Evolutionary conservation across 139 green algal species (phyloP).

Genomic region (Micractinium sp.): DNA sequence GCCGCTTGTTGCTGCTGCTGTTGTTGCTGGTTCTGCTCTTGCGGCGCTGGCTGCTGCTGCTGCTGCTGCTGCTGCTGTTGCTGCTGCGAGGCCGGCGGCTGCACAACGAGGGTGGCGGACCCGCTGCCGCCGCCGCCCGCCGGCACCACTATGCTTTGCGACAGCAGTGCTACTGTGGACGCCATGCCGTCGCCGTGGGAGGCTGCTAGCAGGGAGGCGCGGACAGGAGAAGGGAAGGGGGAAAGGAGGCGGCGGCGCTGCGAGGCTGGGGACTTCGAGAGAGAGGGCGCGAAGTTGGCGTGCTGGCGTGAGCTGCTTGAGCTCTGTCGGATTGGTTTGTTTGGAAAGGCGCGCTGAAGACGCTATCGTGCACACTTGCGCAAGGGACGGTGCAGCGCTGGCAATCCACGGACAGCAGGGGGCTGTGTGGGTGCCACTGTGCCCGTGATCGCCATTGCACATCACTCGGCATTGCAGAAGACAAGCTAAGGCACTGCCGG

Average conservation of each 20-base stretch:
- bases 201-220: not conserved
- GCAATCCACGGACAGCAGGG: too few relatives aligned
- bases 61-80: not conserved
- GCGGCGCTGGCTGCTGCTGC: not conserved
- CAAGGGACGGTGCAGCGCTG: too few relatives aligned
- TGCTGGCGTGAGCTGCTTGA: not conserved
- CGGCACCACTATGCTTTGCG: constrained; percentile 15
- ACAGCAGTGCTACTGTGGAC: constrained; percentile 10
- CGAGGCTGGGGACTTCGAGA: not conserved
- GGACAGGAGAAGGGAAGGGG: too few relatives aligned
- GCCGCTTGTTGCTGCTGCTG: constrained; percentile 14
- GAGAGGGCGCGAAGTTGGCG: not conserved
- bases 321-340: too few relatives aligned
- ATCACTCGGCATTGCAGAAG: too few relatives aligned
- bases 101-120: constrained; percentile 4
- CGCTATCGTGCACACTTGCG: too few relatives aligned
- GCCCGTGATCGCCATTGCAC: too few relatives aligned
- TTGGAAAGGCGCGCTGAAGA: too few relatives aligned
- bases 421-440: too few relatives aligned
- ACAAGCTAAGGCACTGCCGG: too few relatives aligned
- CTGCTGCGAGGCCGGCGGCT: not conserved
- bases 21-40: constrained; percentile 10
- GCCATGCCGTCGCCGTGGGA: not conserved
- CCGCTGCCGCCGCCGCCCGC: not conserved
- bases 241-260: not conserved